Percentiles rank a stretch among this genome's conserved stretches.
phyloP scores from a whole-genome alignment of 768 basidiomycete genomes.

The Mrakia gelida region DNA sequence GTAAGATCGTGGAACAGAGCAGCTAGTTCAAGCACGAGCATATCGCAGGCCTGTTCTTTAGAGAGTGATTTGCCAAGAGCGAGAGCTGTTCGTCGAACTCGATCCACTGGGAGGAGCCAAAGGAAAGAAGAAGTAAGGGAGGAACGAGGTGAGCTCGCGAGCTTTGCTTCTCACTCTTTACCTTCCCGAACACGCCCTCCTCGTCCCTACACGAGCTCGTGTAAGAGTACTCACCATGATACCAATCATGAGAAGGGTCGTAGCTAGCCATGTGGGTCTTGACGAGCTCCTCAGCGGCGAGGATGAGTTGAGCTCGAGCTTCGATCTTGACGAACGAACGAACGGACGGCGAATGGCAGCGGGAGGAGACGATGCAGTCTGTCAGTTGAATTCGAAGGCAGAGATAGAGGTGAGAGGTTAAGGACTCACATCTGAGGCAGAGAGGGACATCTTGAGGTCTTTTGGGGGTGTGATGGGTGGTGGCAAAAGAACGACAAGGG shows the following conservation, averaged over 20 bases:
- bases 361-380: not conserved
- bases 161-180: too few species aligned
- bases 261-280: slow-evolving; percentile 42
- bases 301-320: slow-evolving; percentile 29
- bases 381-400: too few species aligned
- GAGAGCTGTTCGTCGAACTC: slow-evolving; percentile 74
- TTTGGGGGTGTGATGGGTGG: too few species aligned
- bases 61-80: slow-evolving; percentile 54
- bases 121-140: not conserved
- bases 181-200: not conserved
- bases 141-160: slow-evolving; percentile 11
- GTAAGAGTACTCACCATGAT: slow-evolving; percentile 39
- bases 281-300: slow-evolving; percentile 40
- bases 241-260: slow-evolving; percentile 45
- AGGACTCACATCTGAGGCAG: too few species aligned
- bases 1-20: slow-evolving; percentile 75
- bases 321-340: not conserved
- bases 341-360: too few species aligned
- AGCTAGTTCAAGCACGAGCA: slow-evolving; percentile 73
- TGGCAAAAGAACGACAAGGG: too few species aligned
- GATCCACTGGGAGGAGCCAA: slow-evolving; percentile 56
- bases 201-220: not conserved
- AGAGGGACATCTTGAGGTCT: too few species aligned
- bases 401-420: too few species aligned
- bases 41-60: slow-evolving; percentile 52